Base-by-base conservation (phyloP, 2,329 filamentous ascomycete genomes). In the Diplocarpon rosae region DNA sequence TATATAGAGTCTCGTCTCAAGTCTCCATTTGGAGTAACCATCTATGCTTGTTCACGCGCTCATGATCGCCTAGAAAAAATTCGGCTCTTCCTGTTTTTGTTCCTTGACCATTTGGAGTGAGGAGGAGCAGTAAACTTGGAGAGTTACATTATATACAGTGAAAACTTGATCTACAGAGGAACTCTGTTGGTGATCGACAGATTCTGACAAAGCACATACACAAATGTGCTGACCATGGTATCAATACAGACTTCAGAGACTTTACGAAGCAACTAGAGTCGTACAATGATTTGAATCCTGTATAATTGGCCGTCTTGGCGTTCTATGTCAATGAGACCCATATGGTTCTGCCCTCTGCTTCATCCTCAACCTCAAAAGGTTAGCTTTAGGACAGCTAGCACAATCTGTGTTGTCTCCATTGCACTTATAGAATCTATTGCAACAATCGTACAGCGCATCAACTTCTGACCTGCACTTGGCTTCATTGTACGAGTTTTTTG, bases 1-100 rank as follows among this genome's bases (percentile, higher is more conserved):
- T 85, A 85, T 90, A 24, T 96, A 96, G 92, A 98, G 92, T 98
- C 92, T 93, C 90, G 89, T 84, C 84, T 80, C 79, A 85, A 79
- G 84, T 78, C 66, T 63, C 60, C 53, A 55, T 53, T 32, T 47
- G 55, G 57, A 62, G 59, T 63, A 58, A 51, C 62, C 64, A 62
- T 89, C 85, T 86, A 76, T 96, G 77, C 84, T 87, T 88, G 80
- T 85, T 86, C 85, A 93, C 89, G 90, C 86, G 92, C 92, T 98
- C 88, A 89, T 81, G 86, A 88, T 85, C 74, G 85, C 84, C 90
- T 83, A 86, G 93, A 85, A 84, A 64, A 71, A 77, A 71, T 32
- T 70, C 66, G 70, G 73, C 80, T 76, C 78, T 83, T 76, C 76
- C 76, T 80, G 70, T 75, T 71, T 68, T 72, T 72, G 79, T 84